phyloP scores from a whole-genome alignment of 2,329 filamentous ascomycete species.

The Pseudocercospora pini-densiflorae region DNA sequence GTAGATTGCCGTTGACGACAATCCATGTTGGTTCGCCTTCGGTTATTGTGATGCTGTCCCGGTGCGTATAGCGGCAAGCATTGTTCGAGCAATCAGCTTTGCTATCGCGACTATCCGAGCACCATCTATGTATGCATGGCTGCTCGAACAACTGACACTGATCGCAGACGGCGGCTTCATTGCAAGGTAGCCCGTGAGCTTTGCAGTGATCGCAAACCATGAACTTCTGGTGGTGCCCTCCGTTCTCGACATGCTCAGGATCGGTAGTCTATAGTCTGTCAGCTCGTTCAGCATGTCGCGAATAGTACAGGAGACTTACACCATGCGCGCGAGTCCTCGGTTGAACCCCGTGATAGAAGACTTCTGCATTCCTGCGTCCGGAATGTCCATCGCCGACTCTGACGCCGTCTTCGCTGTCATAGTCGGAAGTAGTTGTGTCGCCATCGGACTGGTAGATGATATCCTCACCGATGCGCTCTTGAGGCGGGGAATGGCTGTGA shows the following conservation, averaged over 20 bases:
- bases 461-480: too few species aligned
- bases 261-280: not conserved
- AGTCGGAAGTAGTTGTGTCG: too few species aligned
- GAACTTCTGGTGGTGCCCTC: slow-evolving; percentile 12
- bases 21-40: not conserved
- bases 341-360: not conserved
- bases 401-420: not conserved
- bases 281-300: not conserved
- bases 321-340: not conserved
- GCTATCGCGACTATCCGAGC: slow-evolving; percentile 8
- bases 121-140: slow-evolving; percentile 23
- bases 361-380: not conserved
- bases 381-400: too few species aligned
- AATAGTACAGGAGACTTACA: not conserved
- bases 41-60: not conserved
- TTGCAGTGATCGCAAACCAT: slow-evolving; percentile 28
- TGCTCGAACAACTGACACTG: slow-evolving; percentile 9
- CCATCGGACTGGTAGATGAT: too few species aligned
- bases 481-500: too few species aligned
- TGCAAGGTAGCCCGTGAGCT: slow-evolving; percentile 19
- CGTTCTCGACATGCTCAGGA: not conserved
- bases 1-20: not conserved
- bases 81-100: slow-evolving; percentile 7
- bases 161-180: slow-evolving; percentile 25
- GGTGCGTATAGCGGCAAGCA: slow-evolving; percentile 15